Evolutionary conservation across 805 yeast genomes (phyloP).

Genomic region (Candida takata): DNA sequence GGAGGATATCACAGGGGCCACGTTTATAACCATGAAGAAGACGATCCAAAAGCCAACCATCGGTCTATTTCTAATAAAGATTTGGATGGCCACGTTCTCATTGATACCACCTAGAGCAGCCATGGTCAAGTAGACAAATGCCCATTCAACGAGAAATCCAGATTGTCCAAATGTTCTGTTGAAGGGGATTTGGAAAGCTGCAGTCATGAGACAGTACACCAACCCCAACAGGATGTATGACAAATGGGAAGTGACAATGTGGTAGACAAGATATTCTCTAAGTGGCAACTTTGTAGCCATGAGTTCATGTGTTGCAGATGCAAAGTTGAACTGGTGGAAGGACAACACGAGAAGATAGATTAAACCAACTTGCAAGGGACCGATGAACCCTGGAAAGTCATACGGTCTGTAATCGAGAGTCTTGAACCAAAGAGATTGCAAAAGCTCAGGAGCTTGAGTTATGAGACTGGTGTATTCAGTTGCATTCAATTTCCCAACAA

Average conservation of each 20-base stretch:
- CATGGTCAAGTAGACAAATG: slow-evolving; percentile 52
- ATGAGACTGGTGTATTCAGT: slow-evolving; percentile 3
- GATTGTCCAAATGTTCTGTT: slow-evolving; percentile 46
- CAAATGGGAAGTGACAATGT: slow-evolving; percentile 25
- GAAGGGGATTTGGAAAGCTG: slow-evolving; percentile 56
- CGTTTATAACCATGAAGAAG: slow-evolving; percentile 54
- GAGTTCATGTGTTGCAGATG: slow-evolving; percentile 37
- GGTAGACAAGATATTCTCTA: slow-evolving; percentile 39
- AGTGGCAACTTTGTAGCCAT: slow-evolving; percentile 9
- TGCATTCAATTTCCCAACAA: slow-evolving; percentile 11
- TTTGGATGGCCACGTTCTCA: slow-evolving; percentile 48
- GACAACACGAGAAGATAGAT: slow-evolving; percentile 60
- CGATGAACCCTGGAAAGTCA: slow-evolving; percentile 38
- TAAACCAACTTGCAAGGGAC: slow-evolving; percentile 63
- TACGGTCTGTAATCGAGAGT: slow-evolving; percentile 37
- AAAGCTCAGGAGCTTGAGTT: slow-evolving; percentile 21
- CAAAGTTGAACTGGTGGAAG: slow-evolving; percentile 60
- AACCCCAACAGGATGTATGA: slow-evolving; percentile 48
- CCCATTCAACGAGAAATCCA: slow-evolving; percentile 66
- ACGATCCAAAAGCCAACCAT: slow-evolving; percentile 60
- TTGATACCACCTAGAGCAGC: slow-evolving; percentile 62
- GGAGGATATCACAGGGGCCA: slow-evolving; percentile 56
- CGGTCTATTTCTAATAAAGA: slow-evolving; percentile 51
- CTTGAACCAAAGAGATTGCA: slow-evolving; percentile 12
- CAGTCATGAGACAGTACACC: slow-evolving; percentile 45